Conservation (phyloP, 495 filamentous ascomycete species). For the Geopyxis carbonaria region DNA sequence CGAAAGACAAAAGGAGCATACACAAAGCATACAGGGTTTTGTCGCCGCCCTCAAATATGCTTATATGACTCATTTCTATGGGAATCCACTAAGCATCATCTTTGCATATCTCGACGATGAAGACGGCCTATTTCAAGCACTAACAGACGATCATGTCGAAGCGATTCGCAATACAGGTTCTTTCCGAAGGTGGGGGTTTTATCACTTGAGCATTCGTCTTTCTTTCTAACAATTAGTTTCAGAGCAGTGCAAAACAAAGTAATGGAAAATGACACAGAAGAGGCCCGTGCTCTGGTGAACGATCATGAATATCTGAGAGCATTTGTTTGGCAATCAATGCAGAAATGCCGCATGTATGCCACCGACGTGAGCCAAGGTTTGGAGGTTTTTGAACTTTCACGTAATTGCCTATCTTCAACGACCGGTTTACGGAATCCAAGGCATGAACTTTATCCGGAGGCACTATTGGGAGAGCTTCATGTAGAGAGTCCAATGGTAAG, state of each 20-base stretch:
- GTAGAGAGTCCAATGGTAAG: slow-evolving; percentile 32
- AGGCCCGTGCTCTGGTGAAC: slow-evolving; percentile 34
- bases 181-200: slow-evolving; percentile 42
- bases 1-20: slow-evolving; percentile 64
- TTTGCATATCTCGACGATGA: slow-evolving; percentile 28
- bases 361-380: slow-evolving; percentile 35
- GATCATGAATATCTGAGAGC: slow-evolving; percentile 33
- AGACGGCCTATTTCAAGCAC: slow-evolving; percentile 25
- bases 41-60: slow-evolving; percentile 72
- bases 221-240: slow-evolving; percentile 7
- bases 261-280: slow-evolving; percentile 27
- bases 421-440: slow-evolving; percentile 27
- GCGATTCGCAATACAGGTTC: slow-evolving; percentile 64
- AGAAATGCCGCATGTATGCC: slow-evolving; percentile 27
- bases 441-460: slow-evolving; percentile 40
- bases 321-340: slow-evolving; percentile 25
- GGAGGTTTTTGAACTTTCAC: slow-evolving; percentile 30
- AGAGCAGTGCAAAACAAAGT: slow-evolving; percentile 22
- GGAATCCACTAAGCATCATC: slow-evolving; percentile 66
- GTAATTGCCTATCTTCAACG: slow-evolving; percentile 27
- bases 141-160: slow-evolving; percentile 47
- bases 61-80: slow-evolving; percentile 93
- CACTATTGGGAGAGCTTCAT: slow-evolving; percentile 39
- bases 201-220: neutral
- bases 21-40: slow-evolving; percentile 74